Percentiles rank a stretch among this genome's conserved stretches.
Evolutionary conservation across 164 flowering plant species (phyloP).

Genomic region (Berberis vulgaris): DNA sequence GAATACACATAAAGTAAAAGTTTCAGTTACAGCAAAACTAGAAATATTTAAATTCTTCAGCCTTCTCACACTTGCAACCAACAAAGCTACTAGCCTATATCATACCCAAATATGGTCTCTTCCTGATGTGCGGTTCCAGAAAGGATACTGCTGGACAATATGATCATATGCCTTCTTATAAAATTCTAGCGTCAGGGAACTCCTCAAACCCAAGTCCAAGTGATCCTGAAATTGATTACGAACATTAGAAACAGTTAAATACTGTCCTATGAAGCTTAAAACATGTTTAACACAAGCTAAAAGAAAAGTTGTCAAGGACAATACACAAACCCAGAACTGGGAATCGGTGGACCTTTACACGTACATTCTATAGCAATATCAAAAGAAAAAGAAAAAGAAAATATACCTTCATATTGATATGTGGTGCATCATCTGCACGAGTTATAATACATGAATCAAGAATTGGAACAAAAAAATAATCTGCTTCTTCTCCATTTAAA

Average conservation of each 20-base stretch:
- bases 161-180: constrained; percentile 79
- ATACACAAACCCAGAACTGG: too few relatives aligned
- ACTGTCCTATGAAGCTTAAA: background rate
- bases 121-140: constrained; percentile 88
- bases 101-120: constrained; percentile 98
- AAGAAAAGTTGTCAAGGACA: background rate
- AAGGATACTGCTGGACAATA: constrained; percentile 60
- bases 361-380: background rate
- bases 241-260: background rate
- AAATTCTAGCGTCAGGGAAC: constrained; percentile 67
- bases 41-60: background rate
- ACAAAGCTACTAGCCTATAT: constrained; percentile 4
- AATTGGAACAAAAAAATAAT: constrained; percentile 89
- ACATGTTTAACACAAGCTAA: background rate
- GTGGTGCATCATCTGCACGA: constrained; percentile 97
- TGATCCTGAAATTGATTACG: constrained; percentile 43
- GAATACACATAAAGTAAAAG: constrained; percentile 1
- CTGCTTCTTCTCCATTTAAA: constrained; percentile 90
- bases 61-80: background rate
- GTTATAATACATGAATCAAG: constrained; percentile 93
- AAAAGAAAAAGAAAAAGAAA: constrained; percentile 1
- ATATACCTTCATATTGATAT: constrained; percentile 65
- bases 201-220: constrained; percentile 48
- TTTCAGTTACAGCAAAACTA: background rate
- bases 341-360: too few relatives aligned